Evolutionary conservation across 257 asterid species (phyloP), one percentile per base, ranked within the genome.

Genomic region (Paraleonurus japonicus): DNA sequence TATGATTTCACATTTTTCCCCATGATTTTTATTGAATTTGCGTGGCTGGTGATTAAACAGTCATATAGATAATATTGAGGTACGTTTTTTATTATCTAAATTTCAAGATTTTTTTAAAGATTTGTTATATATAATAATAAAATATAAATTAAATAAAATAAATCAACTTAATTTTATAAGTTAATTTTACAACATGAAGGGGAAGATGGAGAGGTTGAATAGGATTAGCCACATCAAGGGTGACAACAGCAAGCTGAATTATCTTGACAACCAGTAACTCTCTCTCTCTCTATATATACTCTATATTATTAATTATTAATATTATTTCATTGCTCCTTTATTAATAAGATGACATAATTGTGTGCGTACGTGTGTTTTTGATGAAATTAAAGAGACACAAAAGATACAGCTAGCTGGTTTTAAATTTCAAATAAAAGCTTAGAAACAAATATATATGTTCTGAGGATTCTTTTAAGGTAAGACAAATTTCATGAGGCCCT

Each of bases 251-350:
- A 87, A 87, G 79, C 30, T 82, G 1, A 80, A 65, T 4, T 73
- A 12, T 68, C 91, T 89, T 15, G 81, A 89, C 32, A 76, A 81
- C 30, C 87, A 84, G 96, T 89, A 26, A 57, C 8, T 13, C 19
- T 45, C 65, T 66, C 73, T 77, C 57, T 23, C 37, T 60, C 65
- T 53, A 60, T 48, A 47, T 61, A 4, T 54, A 2, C n/a, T n/a
- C n/a, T 39, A 1, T 39, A 1, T n/a, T n/a, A n/a, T n/a, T n/a
- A n/a, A n/a, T n/a, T n/a, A n/a, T n/a, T n/a, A n/a, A n/a, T n/a
- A 16, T 39, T 37, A 37, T 37, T 2, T 37, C 15, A 37, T 37
- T 3, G 2, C 45, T 9, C 15, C 50, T 16, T 16, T 32, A n/a
- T 16, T 11, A 16, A 50, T 50, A 50, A 50, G 24, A 16, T 50